Percentiles rank a stretch among this genome's conserved stretches.
phyloP scores from a whole-genome alignment of 2,329 filamentous ascomycete species.

The Cladophialophora exuberans region DNA sequence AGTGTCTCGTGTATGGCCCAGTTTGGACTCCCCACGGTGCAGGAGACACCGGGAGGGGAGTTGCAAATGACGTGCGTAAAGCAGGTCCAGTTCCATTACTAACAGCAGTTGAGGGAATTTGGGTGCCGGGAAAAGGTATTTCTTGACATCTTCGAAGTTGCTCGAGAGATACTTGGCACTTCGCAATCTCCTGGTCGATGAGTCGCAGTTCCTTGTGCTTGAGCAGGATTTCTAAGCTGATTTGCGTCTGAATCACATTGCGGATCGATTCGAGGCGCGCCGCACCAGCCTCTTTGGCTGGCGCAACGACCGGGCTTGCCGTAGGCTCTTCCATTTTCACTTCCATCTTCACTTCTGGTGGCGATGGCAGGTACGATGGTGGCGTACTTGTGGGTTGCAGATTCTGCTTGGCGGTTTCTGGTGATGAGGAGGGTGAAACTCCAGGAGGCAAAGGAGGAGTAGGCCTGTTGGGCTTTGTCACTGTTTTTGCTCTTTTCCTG shows the following conservation, averaged over 20 bases:
- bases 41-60: constrained; percentile 66
- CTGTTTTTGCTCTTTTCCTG: constrained; percentile 23
- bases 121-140: constrained; percentile 81
- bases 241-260: constrained; percentile 79
- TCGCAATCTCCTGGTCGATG: constrained; percentile 94
- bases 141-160: constrained; percentile 90
- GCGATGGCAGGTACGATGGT: constrained; percentile 20
- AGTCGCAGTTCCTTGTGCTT: constrained; percentile 94
- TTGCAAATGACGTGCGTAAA: constrained; percentile 25
- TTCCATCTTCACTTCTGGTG: constrained; percentile 22
- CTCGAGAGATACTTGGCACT: constrained; percentile 90
- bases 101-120: constrained; percentile 69
- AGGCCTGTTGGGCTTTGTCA: constrained; percentile 6
- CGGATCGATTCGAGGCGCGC: constrained; percentile 51
- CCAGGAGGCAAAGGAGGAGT: not conserved
- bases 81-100: constrained; percentile 75
- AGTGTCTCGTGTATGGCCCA: constrained; percentile 91
- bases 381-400: constrained; percentile 25
- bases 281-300: constrained; percentile 10
- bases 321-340: constrained; percentile 29
- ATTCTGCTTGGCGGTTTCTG: not conserved
- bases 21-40: constrained; percentile 89
- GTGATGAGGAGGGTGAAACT: not conserved
- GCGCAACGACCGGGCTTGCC: constrained; percentile 33
- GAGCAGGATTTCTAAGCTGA: constrained; percentile 86